Percentiles rank a stretch among this genome's conserved stretches.
These are phyloP conservation scores for Stellera chamaejasme DNA, from an alignment of 345 rosid species.

Conservation along the genomic window DNA sequence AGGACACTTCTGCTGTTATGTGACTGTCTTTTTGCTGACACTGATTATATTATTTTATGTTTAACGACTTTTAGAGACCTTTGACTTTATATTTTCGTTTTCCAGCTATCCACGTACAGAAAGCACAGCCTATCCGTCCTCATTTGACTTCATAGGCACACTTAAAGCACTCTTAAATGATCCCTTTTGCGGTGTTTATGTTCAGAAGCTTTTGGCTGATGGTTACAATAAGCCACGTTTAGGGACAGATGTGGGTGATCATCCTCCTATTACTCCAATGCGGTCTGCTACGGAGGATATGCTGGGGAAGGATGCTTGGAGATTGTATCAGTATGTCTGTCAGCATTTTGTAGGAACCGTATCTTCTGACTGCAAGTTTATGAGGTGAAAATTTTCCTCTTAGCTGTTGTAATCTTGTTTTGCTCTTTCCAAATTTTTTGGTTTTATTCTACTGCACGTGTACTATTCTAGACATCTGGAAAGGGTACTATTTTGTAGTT, in stretches of 20 bases:
- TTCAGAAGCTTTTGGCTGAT: constrained; percentile 47
- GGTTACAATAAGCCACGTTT: constrained; percentile 60
- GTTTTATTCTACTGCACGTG: too few species aligned
- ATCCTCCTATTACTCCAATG: constrained; percentile 97
- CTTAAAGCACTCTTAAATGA: constrained; percentile 52
- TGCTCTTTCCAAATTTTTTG: too few species aligned
- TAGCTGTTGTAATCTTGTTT: too few species aligned
- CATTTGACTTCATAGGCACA: constrained; percentile 77
- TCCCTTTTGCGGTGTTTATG: constrained; percentile 53
- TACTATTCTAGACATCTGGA: too few species aligned
- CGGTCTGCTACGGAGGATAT: constrained; percentile 59
- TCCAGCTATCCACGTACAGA: constrained; percentile 91
- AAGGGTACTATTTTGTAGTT: too few species aligned
- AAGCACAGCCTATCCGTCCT: constrained; percentile 94
- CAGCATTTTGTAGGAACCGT: constrained; percentile 91
- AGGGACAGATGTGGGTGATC: constrained; percentile 96
- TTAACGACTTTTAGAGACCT: too few species aligned
- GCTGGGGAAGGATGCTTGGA: constrained; percentile 87
- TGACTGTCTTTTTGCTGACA: too few species aligned
- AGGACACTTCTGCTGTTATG: too few species aligned
- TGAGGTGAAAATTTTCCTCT: constrained; percentile 36
- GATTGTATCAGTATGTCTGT: constrained; percentile 81
- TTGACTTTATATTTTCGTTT: constrained; percentile 9
- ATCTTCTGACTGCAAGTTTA: constrained; percentile 85
- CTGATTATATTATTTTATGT: too few species aligned